A percentile compares a stretch with the other conserved stretches of the same genome.
These are phyloP conservation scores for Xerocomus cyaneibrunnescens DNA, from an alignment of 1,284 basidiomycete species.

Conservation along the genomic window DNA sequence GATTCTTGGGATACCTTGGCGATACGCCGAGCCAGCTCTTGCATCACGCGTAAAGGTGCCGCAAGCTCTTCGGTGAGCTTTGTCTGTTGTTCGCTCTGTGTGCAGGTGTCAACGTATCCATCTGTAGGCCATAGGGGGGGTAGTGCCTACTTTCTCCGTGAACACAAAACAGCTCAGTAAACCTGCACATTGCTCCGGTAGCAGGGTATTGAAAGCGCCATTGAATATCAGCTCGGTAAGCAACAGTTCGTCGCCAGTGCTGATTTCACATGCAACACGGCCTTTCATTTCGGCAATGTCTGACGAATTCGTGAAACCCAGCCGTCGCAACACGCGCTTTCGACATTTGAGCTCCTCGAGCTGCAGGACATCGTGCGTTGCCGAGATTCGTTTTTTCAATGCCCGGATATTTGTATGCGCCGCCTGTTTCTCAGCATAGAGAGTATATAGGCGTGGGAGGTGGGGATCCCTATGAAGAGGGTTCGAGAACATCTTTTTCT, in stretches of 20 bases:
- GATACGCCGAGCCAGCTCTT: slow-evolving; percentile 92
- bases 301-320: slow-evolving; percentile 86
- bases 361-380: slow-evolving; percentile 92
- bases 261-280: slow-evolving; percentile 97
- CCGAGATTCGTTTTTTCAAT: slow-evolving; percentile 82
- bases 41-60: slow-evolving; percentile 89
- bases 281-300: slow-evolving; percentile 99
- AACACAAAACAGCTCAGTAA: slow-evolving; percentile 97
- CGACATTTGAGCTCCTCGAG: slow-evolving; percentile 96
- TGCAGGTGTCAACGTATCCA: slow-evolving; percentile 1
- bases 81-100: slow-evolving; percentile 82
- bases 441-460: slow-evolving; percentile 76
- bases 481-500: slow-evolving; percentile 76
- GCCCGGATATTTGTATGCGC: slow-evolving; percentile 69
- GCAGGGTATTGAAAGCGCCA: slow-evolving; percentile 89
- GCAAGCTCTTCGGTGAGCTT: slow-evolving; percentile 93
- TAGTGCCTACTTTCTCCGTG: slow-evolving; percentile 80
- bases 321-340: slow-evolving; percentile 89
- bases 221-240: slow-evolving; percentile 98
- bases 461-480: slow-evolving; percentile 74
- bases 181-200: slow-evolving; percentile 92
- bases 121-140: background rate
- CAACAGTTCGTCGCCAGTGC: slow-evolving; percentile 93
- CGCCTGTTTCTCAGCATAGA: slow-evolving; percentile 78
- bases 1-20: slow-evolving; percentile 95